Evolutionary conservation across 1,284 basidiomycete genomes (phyloP).

Genomic region (Puccinia triticina): DNA sequence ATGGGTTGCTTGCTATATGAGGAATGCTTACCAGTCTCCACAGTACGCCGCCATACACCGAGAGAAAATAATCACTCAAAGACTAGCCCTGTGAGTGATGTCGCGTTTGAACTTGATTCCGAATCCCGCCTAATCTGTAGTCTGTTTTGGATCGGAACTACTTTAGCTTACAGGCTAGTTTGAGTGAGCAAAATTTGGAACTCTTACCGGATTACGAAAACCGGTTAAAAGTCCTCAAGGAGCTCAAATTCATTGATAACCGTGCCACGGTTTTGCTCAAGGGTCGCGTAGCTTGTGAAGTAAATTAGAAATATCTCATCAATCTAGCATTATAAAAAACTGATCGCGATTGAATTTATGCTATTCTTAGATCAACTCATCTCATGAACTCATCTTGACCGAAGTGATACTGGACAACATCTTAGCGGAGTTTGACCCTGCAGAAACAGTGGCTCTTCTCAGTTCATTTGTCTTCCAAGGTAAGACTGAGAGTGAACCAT

Average conservation of each 20-base stretch:
- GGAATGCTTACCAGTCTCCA: slow-evolving; percentile 12
- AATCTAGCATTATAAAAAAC: neutral
- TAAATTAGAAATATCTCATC: slow-evolving; percentile 58
- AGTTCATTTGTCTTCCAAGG: slow-evolving; percentile 98
- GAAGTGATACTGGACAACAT: slow-evolving; percentile 97
- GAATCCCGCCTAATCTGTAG: neutral
- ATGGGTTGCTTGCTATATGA: neutral
- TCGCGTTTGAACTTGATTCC: slow-evolving; percentile 26
- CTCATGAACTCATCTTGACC: slow-evolving; percentile 90
- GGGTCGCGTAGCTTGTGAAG: slow-evolving; percentile 96
- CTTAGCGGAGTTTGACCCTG: slow-evolving; percentile 83
- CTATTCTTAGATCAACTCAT: slow-evolving; percentile 81
- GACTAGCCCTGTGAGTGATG: slow-evolving; percentile 65
- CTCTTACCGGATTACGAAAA: slow-evolving; percentile 96
- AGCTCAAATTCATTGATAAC: slow-evolving; percentile 87
- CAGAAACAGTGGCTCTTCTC: slow-evolving; percentile 94
- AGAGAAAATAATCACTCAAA: slow-evolving; percentile 18
- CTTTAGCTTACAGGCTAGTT: slow-evolving; percentile 55
- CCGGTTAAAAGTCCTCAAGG: slow-evolving; percentile 84
- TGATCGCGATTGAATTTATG: neutral
- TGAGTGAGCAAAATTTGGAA: slow-evolving; percentile 95
- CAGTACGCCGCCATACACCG: slow-evolving; percentile 8
- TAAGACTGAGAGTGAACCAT: slow-evolving; percentile 85
- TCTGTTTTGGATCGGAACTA: neutral
- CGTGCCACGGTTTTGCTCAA: slow-evolving; percentile 93